Conservation (phyloP, 345 rosid species). For the Citrus medica region DNA sequence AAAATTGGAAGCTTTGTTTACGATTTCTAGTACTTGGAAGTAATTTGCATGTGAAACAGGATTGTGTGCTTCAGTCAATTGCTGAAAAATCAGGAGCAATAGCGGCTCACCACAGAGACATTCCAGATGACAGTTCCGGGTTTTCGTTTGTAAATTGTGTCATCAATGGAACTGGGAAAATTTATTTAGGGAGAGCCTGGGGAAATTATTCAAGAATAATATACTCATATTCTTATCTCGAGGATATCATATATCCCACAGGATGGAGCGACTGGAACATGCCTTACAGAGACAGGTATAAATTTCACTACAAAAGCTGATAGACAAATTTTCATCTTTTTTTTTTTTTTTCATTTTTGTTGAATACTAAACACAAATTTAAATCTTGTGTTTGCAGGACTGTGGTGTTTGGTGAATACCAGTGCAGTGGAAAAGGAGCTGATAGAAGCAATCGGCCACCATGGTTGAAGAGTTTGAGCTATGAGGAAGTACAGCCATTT, state of each 20-base stretch:
- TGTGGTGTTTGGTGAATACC: slow-evolving; percentile 70
- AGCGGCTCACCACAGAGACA: slow-evolving; percentile 81
- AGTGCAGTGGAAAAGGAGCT: slow-evolving; percentile 83
- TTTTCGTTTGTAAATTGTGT: slow-evolving; percentile 76
- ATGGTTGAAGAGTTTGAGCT: slow-evolving; percentile 59
- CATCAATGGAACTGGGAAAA: slow-evolving; percentile 69
- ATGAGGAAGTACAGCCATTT: slow-evolving; percentile 51
- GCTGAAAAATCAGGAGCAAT: slow-evolving; percentile 66
- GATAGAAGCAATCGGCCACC: slow-evolving; percentile 51
- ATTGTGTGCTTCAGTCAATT: slow-evolving; percentile 63
- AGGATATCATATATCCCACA: slow-evolving; percentile 51
- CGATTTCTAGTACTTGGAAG: not conserved
- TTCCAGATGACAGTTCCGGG: slow-evolving; percentile 64
- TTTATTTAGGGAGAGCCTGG: slow-evolving; percentile 90
- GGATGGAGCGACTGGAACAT: slow-evolving; percentile 92
- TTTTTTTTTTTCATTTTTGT: not conserved
- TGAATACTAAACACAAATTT: not conserved
- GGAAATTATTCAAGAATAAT: slow-evolving; percentile 73
- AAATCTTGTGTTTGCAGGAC: slow-evolving; percentile 43
- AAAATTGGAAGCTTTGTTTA: not conserved
- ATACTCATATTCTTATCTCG: slow-evolving; percentile 68
- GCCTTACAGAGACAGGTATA: slow-evolving; percentile 56
- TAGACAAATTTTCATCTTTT: not conserved
- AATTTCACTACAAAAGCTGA: not conserved
- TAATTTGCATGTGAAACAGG: slow-evolving; percentile 31